A percentile compares a stretch with the other conserved stretches of the same genome.
Evolutionary conservation across 2,329 filamentous ascomycete genomes (phyloP).

Genomic region (Alternaria angustiovoidea): DNA sequence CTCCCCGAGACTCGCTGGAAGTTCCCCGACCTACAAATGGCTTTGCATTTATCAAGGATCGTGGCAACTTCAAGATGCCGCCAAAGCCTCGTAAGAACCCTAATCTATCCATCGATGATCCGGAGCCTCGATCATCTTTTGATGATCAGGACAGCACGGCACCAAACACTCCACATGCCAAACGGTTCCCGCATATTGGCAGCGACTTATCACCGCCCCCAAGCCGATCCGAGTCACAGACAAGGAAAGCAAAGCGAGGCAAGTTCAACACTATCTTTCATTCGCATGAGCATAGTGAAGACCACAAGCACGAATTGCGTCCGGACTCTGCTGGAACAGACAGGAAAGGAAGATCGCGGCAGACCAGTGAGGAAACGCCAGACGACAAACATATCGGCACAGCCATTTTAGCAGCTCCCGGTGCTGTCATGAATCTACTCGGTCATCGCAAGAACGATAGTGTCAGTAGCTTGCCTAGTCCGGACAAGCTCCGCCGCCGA

Average conservation of each 20-base stretch:
- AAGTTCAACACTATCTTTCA: constrained; percentile 54
- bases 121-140: constrained; percentile 50
- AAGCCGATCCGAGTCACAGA: constrained; percentile 43
- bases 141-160: constrained; percentile 50
- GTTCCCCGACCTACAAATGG: constrained; percentile 31
- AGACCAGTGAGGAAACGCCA: constrained; percentile 43
- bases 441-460: constrained; percentile 51
- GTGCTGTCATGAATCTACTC: constrained; percentile 45
- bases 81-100: constrained; percentile 28
- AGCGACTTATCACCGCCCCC: constrained; percentile 48
- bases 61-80: constrained; percentile 30
- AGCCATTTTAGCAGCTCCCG: constrained; percentile 43
- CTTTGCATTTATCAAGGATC: constrained; percentile 26
- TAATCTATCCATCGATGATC: constrained; percentile 32
- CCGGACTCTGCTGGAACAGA: constrained; percentile 30
- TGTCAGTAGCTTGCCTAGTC: constrained; percentile 43
- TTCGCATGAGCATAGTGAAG: constrained; percentile 47
- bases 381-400: constrained; percentile 41
- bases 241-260: constrained; percentile 48
- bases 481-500: constrained; percentile 37
- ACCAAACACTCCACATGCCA: constrained; percentile 48
- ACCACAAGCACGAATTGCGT: constrained; percentile 33
- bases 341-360: constrained; percentile 37
- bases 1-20: constrained; percentile 37
- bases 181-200: constrained; percentile 44